A percentile compares a stretch with the other conserved stretches of the same genome.
These are phyloP conservation scores for Globisporangium solare DNA, from an alignment of 352 stramenopile genomes.

Conservation along the genomic window DNA sequence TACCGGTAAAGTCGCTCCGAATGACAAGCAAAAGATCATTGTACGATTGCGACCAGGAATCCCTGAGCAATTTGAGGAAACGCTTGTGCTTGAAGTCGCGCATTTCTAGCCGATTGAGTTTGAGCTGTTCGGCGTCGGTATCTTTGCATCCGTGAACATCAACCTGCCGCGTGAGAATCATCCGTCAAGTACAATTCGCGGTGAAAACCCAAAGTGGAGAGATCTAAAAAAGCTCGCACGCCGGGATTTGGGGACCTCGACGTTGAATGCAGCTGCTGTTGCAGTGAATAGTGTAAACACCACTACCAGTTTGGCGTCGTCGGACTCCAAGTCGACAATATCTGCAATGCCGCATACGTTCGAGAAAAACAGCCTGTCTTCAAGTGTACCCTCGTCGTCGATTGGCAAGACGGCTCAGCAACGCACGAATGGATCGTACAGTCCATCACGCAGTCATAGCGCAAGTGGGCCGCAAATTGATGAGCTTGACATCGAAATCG, in stretches of 20 bases:
- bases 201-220: constrained; percentile 63
- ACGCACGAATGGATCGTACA: constrained; percentile 17
- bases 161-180: constrained; percentile 85
- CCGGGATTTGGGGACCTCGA: constrained; percentile 31
- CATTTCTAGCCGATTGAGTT: constrained; percentile 93
- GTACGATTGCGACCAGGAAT: constrained; percentile 87
- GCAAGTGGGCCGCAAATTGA: constrained; percentile 27
- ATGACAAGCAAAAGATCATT: constrained; percentile 86
- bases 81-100: constrained; percentile 89
- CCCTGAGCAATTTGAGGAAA: constrained; percentile 84
- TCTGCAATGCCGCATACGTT: constrained; percentile 26
- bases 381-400: constrained; percentile 21
- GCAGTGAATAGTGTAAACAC: constrained; percentile 13
- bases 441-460: constrained; percentile 16
- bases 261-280: constrained; percentile 21
- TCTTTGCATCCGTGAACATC: constrained; percentile 87
- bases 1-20: constrained; percentile 80
- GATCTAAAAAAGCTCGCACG: constrained; percentile 63
- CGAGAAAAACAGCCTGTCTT: constrained; percentile 24
- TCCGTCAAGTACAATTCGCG: constrained; percentile 40
- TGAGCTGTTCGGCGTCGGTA: constrained; percentile 83
- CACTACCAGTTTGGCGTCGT: constrained; percentile 11
- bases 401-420: constrained; percentile 15
- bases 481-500: constrained; percentile 75
- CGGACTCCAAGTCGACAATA: constrained; percentile 57